phyloP scores from a whole-genome alignment of 2,329 filamentous ascomycete genomes.

The Alternaria solani region DNA sequence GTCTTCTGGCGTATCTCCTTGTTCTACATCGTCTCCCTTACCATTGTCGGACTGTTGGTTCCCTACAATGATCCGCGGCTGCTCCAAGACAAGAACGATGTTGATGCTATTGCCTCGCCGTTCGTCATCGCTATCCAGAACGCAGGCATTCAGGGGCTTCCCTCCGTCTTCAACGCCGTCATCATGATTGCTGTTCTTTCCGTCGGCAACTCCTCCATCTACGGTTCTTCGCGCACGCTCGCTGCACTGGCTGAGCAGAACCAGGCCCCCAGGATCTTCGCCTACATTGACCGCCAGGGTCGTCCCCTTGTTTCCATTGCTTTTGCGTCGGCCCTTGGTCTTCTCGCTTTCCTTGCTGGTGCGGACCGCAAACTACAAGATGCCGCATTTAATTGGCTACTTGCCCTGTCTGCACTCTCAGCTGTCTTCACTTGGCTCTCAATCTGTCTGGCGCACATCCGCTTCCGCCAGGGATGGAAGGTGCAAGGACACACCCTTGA shows the following conservation, averaged over 20 bases:
- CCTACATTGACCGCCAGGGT: conserved; percentile 68
- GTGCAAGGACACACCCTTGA: conserved; percentile 69
- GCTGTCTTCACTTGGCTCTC: conserved; percentile 80
- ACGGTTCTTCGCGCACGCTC: conserved; percentile 88
- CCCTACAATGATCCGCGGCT: conserved; percentile 74
- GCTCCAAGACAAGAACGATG: conserved; percentile 63
- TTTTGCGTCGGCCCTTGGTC: conserved; percentile 64
- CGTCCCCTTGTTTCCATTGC: conserved; percentile 65
- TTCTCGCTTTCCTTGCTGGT: conserved; percentile 66
- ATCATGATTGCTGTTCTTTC: conserved; percentile 90
- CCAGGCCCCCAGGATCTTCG: conserved; percentile 64
- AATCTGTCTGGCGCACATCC: conserved; percentile 68
- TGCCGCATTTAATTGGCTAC: conserved; percentile 69
- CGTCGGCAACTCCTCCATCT: conserved; percentile 90
- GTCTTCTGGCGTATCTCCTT: conserved; percentile 82
- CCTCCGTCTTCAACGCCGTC: conserved; percentile 92
- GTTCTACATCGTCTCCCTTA: conserved; percentile 87
- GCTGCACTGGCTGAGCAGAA: conserved; percentile 85
- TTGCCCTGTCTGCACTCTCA: conserved; percentile 75
- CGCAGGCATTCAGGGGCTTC: conserved; percentile 80
- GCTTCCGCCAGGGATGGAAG: conserved; percentile 70
- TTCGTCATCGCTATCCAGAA: conserved; percentile 93
- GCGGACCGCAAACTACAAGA: conserved; percentile 45
- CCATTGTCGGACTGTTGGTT: conserved; percentile 82
- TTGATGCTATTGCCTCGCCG: conserved; percentile 79